These are phyloP conservation scores for Acephala macrosclerotiorum DNA, from an alignment of 2,329 filamentous ascomycete species.

Conservation along the genomic window DNA sequence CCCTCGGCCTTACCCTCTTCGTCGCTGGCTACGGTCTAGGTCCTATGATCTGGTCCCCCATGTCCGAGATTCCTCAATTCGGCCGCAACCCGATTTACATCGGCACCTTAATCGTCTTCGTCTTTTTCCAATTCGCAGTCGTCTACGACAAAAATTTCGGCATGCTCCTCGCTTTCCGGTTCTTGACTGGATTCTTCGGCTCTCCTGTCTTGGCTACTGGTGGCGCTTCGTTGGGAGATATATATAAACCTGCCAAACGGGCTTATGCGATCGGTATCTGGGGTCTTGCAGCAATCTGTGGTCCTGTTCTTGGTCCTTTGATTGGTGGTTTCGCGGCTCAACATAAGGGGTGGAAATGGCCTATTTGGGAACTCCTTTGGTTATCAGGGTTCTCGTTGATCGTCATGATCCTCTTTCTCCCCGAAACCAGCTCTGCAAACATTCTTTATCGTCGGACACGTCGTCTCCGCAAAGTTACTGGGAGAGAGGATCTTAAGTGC, in stretches of 20 bases:
- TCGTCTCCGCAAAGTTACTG: constrained; percentile 65
- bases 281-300: constrained; percentile 55
- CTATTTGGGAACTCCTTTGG: constrained; percentile 64
- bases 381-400: constrained; percentile 62
- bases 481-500: constrained; percentile 59
- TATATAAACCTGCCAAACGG: constrained; percentile 57
- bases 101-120: constrained; percentile 70
- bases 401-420: constrained; percentile 65
- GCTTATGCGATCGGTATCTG: constrained; percentile 66
- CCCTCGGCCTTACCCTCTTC: constrained; percentile 66
- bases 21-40: constrained; percentile 69
- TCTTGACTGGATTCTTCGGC: constrained; percentile 69
- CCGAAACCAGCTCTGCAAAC: constrained; percentile 65
- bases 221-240: constrained; percentile 57
- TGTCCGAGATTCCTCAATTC: constrained; percentile 70
- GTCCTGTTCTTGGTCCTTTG: constrained; percentile 65
- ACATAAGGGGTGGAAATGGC: constrained; percentile 67
- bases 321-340: constrained; percentile 65
- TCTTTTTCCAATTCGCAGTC: constrained; percentile 58
- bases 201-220: constrained; percentile 68
- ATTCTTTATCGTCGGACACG: constrained; percentile 67
- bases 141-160: constrained; percentile 57
- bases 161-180: constrained; percentile 63
- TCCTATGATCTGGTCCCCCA: constrained; percentile 69
- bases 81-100: constrained; percentile 74